Evolutionary conservation across 257 asterid genomes (phyloP).

Genomic region (Hygrophila difformis): DNA sequence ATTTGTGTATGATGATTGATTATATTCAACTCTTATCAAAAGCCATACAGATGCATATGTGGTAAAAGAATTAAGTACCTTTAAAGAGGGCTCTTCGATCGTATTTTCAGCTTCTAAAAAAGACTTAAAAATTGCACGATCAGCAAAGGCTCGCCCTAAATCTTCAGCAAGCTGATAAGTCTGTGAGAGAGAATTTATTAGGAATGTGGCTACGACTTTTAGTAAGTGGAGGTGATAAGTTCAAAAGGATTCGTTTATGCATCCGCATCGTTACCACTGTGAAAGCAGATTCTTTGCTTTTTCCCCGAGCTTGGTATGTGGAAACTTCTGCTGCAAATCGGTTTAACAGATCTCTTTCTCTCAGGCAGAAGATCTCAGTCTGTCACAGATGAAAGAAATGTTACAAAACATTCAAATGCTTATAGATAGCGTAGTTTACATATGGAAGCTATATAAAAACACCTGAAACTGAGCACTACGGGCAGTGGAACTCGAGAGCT

Average conservation of each 20-base stretch:
- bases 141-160: conserved; percentile 83
- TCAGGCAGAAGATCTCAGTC: conserved; percentile 75
- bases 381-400: conserved; percentile 22
- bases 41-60: neutral
- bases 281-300: conserved; percentile 71
- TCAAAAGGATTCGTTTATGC: conserved; percentile 2
- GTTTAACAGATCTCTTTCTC: conserved; percentile 81
- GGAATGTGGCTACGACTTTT: conserved; percentile 9
- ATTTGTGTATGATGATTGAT: neutral
- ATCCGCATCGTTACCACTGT: conserved; percentile 31
- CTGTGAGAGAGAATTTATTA: conserved; percentile 28
- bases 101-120: conserved; percentile 63
- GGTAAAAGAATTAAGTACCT: conserved; percentile 35
- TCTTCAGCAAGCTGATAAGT: conserved; percentile 94
- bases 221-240: neutral
- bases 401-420: too few relatives aligned
- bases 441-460: conserved; percentile 10
- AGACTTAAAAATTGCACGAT: conserved; percentile 56
- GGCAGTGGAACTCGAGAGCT: conserved; percentile 35
- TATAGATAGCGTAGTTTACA: too few relatives aligned
- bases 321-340: conserved; percentile 74
- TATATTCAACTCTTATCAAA: too few relatives aligned
- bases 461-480: conserved; percentile 73
- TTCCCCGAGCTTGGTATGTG: conserved; percentile 53
- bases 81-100: conserved; percentile 37